Evolutionary conservation across 257 asterid species (phyloP).

Genomic region (Perilla frutescens): DNA sequence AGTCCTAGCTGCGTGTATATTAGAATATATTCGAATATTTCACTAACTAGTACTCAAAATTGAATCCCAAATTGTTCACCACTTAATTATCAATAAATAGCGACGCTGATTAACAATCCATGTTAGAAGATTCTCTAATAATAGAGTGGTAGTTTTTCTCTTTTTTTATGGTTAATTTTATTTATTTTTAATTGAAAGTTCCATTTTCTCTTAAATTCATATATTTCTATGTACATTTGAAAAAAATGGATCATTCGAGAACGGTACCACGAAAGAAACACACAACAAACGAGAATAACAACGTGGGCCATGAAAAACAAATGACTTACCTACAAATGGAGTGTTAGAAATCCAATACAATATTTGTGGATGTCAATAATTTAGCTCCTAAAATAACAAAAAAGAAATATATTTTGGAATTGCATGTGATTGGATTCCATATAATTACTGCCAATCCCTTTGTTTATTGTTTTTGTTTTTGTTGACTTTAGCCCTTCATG

Average conservation of each 20-base stretch:
- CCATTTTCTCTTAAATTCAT: too few relatives aligned
- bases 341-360: neutral
- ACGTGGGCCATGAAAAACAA: constrained; percentile 4
- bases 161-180: too few relatives aligned
- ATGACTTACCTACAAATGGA: neutral
- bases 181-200: too few relatives aligned
- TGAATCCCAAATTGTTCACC: too few relatives aligned
- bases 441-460: too few relatives aligned
- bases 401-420: neutral
- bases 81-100: too few relatives aligned
- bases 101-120: too few relatives aligned
- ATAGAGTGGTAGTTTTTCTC: neutral
- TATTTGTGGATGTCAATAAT: constrained; percentile 8
- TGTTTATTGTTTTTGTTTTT: neutral
- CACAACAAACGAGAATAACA: neutral
- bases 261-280: neutral
- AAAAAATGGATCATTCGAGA: neutral
- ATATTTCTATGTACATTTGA: too few relatives aligned
- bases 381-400: constrained; percentile 1
- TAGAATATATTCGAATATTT: too few relatives aligned
- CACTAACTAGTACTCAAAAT: too few relatives aligned
- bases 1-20: too few relatives aligned
- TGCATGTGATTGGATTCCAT: neutral
- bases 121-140: neutral
- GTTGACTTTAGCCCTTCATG: neutral